Conservation (phyloP, 2,329 filamentous ascomycete species). For the Ophiosphaerella herpotricha region DNA sequence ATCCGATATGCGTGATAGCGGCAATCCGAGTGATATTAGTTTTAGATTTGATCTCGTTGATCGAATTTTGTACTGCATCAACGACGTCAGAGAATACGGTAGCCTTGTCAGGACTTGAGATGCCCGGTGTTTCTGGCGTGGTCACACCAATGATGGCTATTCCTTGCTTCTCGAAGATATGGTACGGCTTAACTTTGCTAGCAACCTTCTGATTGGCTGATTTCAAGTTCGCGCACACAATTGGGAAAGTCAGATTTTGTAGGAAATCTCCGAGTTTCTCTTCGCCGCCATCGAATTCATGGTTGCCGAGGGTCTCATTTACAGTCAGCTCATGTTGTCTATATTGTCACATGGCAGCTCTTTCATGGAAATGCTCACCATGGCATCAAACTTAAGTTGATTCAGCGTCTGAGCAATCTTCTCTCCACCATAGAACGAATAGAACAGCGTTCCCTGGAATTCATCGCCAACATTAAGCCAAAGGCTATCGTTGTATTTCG, state of each 20-base stretch:
- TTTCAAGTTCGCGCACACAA: constrained; percentile 66
- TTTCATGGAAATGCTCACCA: constrained; percentile 59
- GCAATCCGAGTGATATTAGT: constrained; percentile 68
- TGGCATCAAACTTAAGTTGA: constrained; percentile 67
- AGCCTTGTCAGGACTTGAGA: constrained; percentile 62
- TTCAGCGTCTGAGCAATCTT: constrained; percentile 72
- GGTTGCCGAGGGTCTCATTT: constrained; percentile 12
- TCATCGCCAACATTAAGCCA: constrained; percentile 71
- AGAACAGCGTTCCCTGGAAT: constrained; percentile 71
- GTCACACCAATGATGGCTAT: constrained; percentile 69
- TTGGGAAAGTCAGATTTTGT: constrained; percentile 66
- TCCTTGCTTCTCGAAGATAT: constrained; percentile 65
- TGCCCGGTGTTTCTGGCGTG: constrained; percentile 62
- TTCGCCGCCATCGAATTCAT: constrained; percentile 68
- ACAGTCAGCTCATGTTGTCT: not conserved
- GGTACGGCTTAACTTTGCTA: constrained; percentile 67
- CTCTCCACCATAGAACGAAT: constrained; percentile 67
- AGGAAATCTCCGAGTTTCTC: constrained; percentile 66
- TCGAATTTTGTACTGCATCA: constrained; percentile 62
- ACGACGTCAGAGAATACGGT: constrained; percentile 65
- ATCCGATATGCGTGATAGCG: constrained; percentile 70
- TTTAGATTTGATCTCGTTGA: constrained; percentile 64
- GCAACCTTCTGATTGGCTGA: constrained; percentile 65
- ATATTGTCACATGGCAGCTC: constrained; percentile 53
- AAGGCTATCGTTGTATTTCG: constrained; percentile 63